A percentile compares a stretch with the other conserved stretches of the same genome.
phyloP scores from a whole-genome alignment of 257 asterid genomes.

The Fraxinus anomala region DNA sequence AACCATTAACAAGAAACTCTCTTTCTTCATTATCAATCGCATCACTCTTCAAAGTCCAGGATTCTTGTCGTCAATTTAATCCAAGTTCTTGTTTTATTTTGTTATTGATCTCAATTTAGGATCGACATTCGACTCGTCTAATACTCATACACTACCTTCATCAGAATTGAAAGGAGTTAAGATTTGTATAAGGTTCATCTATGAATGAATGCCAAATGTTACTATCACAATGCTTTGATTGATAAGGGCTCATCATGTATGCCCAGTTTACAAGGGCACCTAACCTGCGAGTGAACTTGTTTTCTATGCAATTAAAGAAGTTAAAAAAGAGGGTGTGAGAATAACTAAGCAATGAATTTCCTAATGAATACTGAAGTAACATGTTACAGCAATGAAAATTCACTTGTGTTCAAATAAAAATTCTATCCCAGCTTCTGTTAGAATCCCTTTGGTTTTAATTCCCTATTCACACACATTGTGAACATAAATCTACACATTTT shows the following conservation, averaged over 20 bases:
- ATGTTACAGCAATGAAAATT: conserved; percentile 25
- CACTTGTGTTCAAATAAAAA: conserved; percentile 14
- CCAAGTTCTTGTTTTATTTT: too few species aligned
- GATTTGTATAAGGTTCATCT: not conserved
- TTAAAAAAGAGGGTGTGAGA: not conserved
- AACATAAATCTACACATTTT: conserved; percentile 30
- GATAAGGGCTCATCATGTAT: too few species aligned
- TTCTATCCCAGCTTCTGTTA: conserved; percentile 10
- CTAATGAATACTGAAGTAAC: not conserved
- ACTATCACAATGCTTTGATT: not conserved
- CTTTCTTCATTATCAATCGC: too few species aligned
- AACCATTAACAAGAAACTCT: too few species aligned
- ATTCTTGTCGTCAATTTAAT: too few species aligned
- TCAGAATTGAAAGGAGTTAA: not conserved
- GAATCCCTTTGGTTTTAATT: conserved; percentile 10
- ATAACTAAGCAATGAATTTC: not conserved
- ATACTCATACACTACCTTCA: not conserved
- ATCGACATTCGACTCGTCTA: too few species aligned
- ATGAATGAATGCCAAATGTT: not conserved
- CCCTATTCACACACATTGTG: conserved; percentile 18
- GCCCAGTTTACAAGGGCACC: too few species aligned
- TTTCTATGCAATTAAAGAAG: too few species aligned
- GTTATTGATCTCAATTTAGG: too few species aligned
- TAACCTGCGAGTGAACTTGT: too few species aligned
- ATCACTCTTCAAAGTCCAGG: too few species aligned